Conservation (phyloP, 139 green algal genomes). For the Chlorella sp. region DNA sequence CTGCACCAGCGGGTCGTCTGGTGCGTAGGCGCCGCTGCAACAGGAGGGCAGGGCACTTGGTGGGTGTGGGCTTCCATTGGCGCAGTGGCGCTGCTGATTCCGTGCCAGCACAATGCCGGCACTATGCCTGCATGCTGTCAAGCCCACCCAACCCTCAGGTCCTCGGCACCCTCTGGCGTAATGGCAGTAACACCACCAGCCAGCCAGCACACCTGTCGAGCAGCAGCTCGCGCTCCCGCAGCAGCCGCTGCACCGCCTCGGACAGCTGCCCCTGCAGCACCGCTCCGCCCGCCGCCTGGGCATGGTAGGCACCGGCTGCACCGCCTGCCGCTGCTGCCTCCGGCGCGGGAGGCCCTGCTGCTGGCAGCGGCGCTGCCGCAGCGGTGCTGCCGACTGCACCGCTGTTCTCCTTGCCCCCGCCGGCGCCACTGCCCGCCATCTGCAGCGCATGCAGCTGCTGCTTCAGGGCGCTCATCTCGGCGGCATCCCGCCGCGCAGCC, state of each 20-base stretch:
- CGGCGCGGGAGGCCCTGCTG: background rate
- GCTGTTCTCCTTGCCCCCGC: slow-evolving; percentile 13
- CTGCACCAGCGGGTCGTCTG: slow-evolving; percentile 36
- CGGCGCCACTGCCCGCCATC: background rate
- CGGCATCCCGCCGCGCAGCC: slow-evolving; percentile 6
- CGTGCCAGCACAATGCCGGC: no score
- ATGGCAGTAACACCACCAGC: slow-evolving; percentile 22
- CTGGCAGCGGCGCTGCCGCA: background rate
- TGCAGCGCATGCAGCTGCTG: slow-evolving; percentile 41
- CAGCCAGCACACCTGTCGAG: slow-evolving; percentile 44
- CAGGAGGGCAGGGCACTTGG: no score
- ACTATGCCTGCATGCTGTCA: background rate
- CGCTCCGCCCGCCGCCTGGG: background rate
- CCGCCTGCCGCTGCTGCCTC: background rate
- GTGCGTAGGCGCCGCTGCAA: slow-evolving; percentile 40
- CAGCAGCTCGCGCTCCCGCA: slow-evolving; percentile 46
- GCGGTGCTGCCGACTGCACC: background rate
- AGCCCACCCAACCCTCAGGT: slow-evolving; percentile 7
- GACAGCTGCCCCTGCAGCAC: slow-evolving; percentile 13
- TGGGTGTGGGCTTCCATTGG: background rate
- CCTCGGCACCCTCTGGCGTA: no score
- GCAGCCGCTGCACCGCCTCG: slow-evolving; percentile 41
- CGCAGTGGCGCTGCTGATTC: no score
- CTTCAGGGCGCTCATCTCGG: slow-evolving; percentile 35
- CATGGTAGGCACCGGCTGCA: background rate